phyloP scores from a whole-genome alignment of 2,329 filamentous ascomycete species.

The Ophiostoma quercus region DNA sequence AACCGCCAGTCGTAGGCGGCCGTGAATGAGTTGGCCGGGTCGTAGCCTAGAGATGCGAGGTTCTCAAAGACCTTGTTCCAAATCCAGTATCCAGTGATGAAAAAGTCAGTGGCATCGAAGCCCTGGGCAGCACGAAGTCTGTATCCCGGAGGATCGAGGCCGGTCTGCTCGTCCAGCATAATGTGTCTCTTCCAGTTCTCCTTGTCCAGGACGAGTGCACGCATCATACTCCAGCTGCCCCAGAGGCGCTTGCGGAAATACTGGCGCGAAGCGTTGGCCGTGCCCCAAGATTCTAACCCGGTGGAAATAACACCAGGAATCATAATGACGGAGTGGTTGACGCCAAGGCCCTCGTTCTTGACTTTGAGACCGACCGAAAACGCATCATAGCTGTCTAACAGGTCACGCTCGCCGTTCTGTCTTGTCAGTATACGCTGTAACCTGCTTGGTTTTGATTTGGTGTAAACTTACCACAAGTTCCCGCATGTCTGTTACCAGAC shows the following conservation, averaged over 20 bases:
- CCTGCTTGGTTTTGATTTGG: not conserved
- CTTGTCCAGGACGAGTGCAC: constrained; percentile 86
- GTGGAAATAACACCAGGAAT: constrained; percentile 97
- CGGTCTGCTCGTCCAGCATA: constrained; percentile 90
- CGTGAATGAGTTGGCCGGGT: constrained; percentile 69
- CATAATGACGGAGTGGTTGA: constrained; percentile 90
- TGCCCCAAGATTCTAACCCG: constrained; percentile 94
- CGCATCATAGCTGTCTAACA: constrained; percentile 81
- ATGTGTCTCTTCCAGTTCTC: constrained; percentile 92
- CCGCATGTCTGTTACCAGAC: constrained; percentile 77
- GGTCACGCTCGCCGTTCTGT: constrained; percentile 78
- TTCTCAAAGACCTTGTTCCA: constrained; percentile 99
- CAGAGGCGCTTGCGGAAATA: constrained; percentile 94
- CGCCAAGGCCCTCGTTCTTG: constrained; percentile 70
- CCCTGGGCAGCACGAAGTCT: constrained; percentile 92
- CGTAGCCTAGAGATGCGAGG: constrained; percentile 89
- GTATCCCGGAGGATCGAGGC: constrained; percentile 81
- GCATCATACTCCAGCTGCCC: constrained; percentile 99
- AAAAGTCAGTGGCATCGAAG: constrained; percentile 97
- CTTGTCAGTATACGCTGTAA: not conserved
- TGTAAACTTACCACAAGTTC: constrained; percentile 65
- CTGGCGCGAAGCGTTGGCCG: constrained; percentile 71
- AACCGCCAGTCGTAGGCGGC: constrained; percentile 86
- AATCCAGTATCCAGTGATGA: constrained; percentile 90
- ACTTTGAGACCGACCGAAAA: constrained; percentile 87